These are phyloP conservation scores for Candida schatavii DNA, from an alignment of 805 yeast genomes.

Conservation along the genomic window DNA sequence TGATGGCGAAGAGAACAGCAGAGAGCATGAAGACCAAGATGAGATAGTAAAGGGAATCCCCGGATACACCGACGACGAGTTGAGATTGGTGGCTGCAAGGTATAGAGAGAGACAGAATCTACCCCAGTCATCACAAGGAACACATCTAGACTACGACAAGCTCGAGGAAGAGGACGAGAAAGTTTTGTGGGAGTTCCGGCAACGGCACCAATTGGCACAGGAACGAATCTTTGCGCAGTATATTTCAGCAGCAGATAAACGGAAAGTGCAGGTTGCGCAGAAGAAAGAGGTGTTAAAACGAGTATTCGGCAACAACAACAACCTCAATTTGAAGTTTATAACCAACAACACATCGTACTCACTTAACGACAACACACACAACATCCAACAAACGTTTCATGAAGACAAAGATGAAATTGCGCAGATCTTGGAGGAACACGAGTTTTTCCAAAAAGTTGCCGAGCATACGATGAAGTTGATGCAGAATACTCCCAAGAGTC, in stretches of 20 bases:
- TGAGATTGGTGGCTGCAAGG: constrained; percentile 15
- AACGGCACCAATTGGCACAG: constrained; percentile 30
- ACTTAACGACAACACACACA: constrained; percentile 29
- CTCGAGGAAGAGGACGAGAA: constrained; percentile 22
- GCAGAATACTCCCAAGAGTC: constrained; percentile 4
- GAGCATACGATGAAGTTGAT: constrained; percentile 21
- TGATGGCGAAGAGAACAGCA: constrained; percentile 7
- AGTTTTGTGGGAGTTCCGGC: constrained; percentile 25
- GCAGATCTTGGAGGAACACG: constrained; percentile 31
- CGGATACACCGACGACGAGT: constrained; percentile 37
- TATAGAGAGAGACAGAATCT: constrained; percentile 16
- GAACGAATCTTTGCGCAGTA: constrained; percentile 33
- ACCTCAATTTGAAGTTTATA: constrained; percentile 36
- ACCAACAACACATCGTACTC: constrained; percentile 41
- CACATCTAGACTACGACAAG: background rate
- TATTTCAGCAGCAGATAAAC: constrained; percentile 29
- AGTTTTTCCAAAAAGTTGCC: constrained; percentile 21
- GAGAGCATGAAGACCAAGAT: constrained; percentile 1
- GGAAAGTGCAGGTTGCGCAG: constrained; percentile 39
- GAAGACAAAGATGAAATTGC: constrained; percentile 42
- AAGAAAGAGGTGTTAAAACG: constrained; percentile 38
- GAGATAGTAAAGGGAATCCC: constrained; percentile 31
- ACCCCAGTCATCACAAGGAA: constrained; percentile 6
- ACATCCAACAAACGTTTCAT: constrained; percentile 36
- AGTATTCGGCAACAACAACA: constrained; percentile 38